Evolutionary conservation across 495 filamentous ascomycete genomes (phyloP).

Genomic region (Letharia lupina): DNA sequence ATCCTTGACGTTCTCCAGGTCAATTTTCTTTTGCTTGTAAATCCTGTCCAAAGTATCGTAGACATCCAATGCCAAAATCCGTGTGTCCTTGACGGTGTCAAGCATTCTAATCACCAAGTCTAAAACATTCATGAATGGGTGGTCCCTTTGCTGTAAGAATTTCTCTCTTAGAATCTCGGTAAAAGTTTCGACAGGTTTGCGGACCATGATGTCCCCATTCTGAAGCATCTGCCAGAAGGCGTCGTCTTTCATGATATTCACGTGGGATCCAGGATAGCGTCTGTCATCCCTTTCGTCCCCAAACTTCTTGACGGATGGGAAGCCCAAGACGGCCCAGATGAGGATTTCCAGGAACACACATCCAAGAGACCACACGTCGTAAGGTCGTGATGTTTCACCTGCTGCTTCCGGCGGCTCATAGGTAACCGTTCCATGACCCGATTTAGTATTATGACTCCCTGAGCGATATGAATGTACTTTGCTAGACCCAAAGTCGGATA

Average conservation of each 20-base stretch:
- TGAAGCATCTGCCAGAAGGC: slow-evolving; percentile 13
- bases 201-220: not conserved
- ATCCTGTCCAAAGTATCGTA: slow-evolving; percentile 5
- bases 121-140: not conserved
- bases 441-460: not conserved
- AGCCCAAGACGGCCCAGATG: slow-evolving; percentile 16
- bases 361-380: slow-evolving; percentile 43
- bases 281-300: not conserved
- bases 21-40: not conserved
- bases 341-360: slow-evolving; percentile 40
- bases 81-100: slow-evolving; percentile 5
- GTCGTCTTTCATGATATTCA: slow-evolving; percentile 4
- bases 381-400: slow-evolving; percentile 33
- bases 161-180: slow-evolving; percentile 10
- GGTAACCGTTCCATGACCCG: slow-evolving; percentile 23
- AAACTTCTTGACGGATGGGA: not conserved
- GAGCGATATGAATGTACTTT: slow-evolving; percentile 15
- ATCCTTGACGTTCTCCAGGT: not conserved
- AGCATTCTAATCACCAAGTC: slow-evolving; percentile 15
- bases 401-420: slow-evolving; percentile 41
- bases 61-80: slow-evolving; percentile 9
- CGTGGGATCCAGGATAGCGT: not conserved
- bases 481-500: slow-evolving; percentile 17
- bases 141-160: not conserved
- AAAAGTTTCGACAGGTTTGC: slow-evolving; percentile 3